phyloP scores from a whole-genome alignment of 2,329 filamentous ascomycete genomes.

The Hirsutella rhossiliensis region DNA sequence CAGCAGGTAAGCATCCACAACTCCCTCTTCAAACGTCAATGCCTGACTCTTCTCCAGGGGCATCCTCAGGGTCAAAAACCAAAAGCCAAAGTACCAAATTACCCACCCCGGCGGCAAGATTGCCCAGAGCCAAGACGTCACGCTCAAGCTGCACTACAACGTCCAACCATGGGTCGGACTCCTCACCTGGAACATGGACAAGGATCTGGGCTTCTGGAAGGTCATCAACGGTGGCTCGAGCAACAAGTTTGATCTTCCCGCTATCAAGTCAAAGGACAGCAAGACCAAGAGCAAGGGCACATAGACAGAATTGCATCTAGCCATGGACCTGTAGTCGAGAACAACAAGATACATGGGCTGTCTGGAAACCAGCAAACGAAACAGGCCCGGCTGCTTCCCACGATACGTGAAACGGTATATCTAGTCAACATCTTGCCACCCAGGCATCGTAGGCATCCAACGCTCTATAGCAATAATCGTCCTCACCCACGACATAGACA shows the following conservation, averaged over 20 bases:
- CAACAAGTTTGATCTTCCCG: slow-evolving; percentile 51
- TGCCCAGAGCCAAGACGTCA: slow-evolving; percentile 60
- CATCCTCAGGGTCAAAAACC: slow-evolving; percentile 64
- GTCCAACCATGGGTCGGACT: slow-evolving; percentile 94
- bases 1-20: slow-evolving; percentile 31
- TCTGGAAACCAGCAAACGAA: neutral
- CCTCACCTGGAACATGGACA: slow-evolving; percentile 64
- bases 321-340: neutral
- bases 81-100: slow-evolving; percentile 94
- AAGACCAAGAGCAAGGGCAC: slow-evolving; percentile 8
- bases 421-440: too few relatives aligned
- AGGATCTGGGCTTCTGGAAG: slow-evolving; percentile 50
- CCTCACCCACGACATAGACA: too few relatives aligned
- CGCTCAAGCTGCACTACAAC: slow-evolving; percentile 81
- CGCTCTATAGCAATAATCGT: too few relatives aligned
- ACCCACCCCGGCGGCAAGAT: slow-evolving; percentile 77
- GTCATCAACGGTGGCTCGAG: slow-evolving; percentile 52
- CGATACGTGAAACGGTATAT: neutral
- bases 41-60: slow-evolving; percentile 35
- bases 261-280: slow-evolving; percentile 45
- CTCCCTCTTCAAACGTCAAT: neutral
- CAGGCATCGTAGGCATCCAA: too few relatives aligned
- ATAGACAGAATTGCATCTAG: neutral
- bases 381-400: neutral
- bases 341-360: neutral